A percentile compares a stretch with the other conserved stretches of the same genome.
These are phyloP conservation scores for Pezicula radicicola DNA, from an alignment of 2,329 filamentous ascomycete species.

Conservation along the genomic window DNA sequence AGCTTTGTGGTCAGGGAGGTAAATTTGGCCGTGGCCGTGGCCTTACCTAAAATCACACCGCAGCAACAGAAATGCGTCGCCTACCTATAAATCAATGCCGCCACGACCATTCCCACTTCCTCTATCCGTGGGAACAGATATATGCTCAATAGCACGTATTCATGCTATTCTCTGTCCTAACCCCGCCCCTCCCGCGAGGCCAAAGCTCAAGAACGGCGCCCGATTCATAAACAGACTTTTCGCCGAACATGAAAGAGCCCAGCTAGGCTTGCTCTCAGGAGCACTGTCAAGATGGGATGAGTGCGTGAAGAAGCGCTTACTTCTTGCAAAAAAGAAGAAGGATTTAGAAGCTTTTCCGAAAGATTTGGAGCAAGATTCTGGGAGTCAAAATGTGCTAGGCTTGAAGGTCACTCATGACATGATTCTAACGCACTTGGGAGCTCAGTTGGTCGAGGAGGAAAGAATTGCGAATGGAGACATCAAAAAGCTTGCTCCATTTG, in stretches of 20 bases:
- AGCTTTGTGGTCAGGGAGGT: no score
- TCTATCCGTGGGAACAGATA: conserved; percentile 73
- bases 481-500: conserved; percentile 10
- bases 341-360: background rate
- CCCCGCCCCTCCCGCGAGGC: conserved; percentile 30
- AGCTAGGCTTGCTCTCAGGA: background rate
- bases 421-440: background rate
- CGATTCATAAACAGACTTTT: conserved; percentile 14
- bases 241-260: conserved; percentile 8
- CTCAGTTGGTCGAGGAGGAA: background rate
- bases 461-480: background rate
- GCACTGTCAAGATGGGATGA: background rate
- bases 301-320: background rate
- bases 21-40: no score
- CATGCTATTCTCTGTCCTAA: conserved; percentile 54
- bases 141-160: conserved; percentile 69
- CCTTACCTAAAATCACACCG: no score
- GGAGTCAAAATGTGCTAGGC: no score
- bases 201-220: background rate
- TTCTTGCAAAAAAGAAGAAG: background rate
- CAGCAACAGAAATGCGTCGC: background rate
- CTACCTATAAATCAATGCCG: conserved; percentile 7
- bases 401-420: background rate
- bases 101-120: conserved; percentile 56
- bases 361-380: no score